phyloP scores from a whole-genome alignment of 768 basidiomycete species.

The Tricholoma furcatifolium region DNA sequence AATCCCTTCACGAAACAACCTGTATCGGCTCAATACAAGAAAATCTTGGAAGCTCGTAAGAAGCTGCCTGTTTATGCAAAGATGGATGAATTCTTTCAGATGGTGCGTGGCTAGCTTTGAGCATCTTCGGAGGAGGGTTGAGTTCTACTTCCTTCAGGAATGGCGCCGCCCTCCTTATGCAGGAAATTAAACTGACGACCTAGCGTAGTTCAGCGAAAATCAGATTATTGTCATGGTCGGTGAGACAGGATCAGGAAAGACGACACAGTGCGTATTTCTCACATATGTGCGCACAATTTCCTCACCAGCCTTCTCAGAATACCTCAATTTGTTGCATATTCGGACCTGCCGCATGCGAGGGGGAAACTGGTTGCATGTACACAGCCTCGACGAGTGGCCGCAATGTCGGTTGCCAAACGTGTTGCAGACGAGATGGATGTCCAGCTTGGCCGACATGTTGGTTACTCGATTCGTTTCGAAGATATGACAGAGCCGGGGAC shows the following conservation, averaged over 20 bases:
- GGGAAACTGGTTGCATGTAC: slow-evolving; percentile 95
- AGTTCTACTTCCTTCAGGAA: slow-evolving; percentile 43
- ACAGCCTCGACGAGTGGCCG: slow-evolving; percentile 93
- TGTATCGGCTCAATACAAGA: slow-evolving; percentile 76
- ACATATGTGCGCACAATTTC: background rate
- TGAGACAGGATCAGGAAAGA: slow-evolving; percentile 95
- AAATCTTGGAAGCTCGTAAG: slow-evolving; percentile 82
- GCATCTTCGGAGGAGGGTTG: slow-evolving; percentile 38
- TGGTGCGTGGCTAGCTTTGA: slow-evolving; percentile 54
- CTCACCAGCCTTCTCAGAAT: slow-evolving; percentile 53
- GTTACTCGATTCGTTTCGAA: slow-evolving; percentile 98
- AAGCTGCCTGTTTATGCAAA: slow-evolving; percentile 89
- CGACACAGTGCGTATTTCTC: slow-evolving; percentile 72
- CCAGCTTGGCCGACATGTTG: slow-evolving; percentile 89
- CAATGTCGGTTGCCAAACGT: slow-evolving; percentile 97
- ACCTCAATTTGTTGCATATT: slow-evolving; percentile 94
- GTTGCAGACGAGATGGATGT: slow-evolving; percentile 99
- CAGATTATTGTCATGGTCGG: slow-evolving; percentile 92
- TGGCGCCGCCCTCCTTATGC: slow-evolving; percentile 30
- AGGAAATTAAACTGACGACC: slow-evolving; percentile 25
- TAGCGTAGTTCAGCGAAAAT: slow-evolving; percentile 62
- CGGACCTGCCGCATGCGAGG: slow-evolving; percentile 87
- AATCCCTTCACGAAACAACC: slow-evolving; percentile 90
- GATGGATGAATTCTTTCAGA: slow-evolving; percentile 90
- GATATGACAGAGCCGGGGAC: slow-evolving; percentile 89